Conservation (phyloP, 805 yeast genomes). For the Wickerhamiella shivajii region DNA sequence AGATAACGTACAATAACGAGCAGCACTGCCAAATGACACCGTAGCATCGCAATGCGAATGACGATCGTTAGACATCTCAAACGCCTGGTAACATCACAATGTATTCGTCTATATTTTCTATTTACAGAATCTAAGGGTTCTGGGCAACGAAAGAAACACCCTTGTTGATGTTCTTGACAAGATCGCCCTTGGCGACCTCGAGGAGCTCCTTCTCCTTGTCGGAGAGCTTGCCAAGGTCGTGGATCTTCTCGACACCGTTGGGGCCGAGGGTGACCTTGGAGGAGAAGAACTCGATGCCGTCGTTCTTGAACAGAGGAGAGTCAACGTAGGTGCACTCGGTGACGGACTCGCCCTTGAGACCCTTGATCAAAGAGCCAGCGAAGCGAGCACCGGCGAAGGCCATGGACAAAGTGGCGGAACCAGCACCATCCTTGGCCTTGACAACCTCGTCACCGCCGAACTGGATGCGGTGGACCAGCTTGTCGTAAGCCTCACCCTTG, state of each 20-base stretch:
- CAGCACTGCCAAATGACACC: too few relatives aligned
- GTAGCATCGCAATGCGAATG: too few relatives aligned
- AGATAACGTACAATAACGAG: too few relatives aligned
- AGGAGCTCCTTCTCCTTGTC: conserved; percentile 75
- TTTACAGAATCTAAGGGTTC: conserved; percentile 24
- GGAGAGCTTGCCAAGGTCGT: conserved; percentile 61
- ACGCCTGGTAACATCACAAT: too few relatives aligned
- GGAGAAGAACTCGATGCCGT: conserved; percentile 95
- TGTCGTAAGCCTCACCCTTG: conserved; percentile 49
- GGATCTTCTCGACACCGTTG: conserved; percentile 73
- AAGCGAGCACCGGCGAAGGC: conserved; percentile 82
- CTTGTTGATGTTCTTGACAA: conserved; percentile 77
- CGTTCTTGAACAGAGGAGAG: conserved; percentile 64
- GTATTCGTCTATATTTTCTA: too few relatives aligned
- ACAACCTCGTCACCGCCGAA: conserved; percentile 96
- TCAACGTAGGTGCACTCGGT: conserved; percentile 45
- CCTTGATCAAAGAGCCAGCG: conserved; percentile 37
- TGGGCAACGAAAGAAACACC: conserved; percentile 65
- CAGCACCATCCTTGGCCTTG: conserved; percentile 86
- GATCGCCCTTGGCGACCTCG: conserved; percentile 68
- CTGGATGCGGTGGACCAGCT: conserved; percentile 74
- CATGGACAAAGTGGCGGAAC: conserved; percentile 88
- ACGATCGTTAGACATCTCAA: too few relatives aligned
- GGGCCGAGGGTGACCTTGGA: conserved; percentile 88
- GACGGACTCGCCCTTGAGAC: conserved; percentile 29